Evolutionary conservation across 441 rosid species (phyloP), one percentile per base, ranked within the genome.

Genomic region (Daphne laureola): DNA sequence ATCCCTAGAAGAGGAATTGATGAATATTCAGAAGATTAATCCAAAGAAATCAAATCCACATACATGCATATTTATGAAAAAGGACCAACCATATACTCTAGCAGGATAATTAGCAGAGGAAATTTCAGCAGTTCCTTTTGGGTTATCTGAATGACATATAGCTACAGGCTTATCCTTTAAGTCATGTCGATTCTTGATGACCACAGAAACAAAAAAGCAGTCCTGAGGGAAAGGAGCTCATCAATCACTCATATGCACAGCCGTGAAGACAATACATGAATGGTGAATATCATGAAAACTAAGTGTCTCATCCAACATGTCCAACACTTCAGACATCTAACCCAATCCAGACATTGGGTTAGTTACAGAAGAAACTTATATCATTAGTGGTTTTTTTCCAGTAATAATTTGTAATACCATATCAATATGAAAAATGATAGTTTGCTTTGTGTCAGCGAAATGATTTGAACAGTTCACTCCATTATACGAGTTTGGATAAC

Each of bases 81-180:
- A 7, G 52, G 66, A 77, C 88, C 51, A 66, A 90, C 96, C 98
- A 74, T 79, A 88, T 61, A 67, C 80, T 62, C 96, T 82, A 63
- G 96, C 95, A 62, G 94, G 90, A 67, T 92, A 92, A 63, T 92
- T 92, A 45, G 98, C 96, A 13, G 98, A 92, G 55, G 96, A 92
- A 54, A 92, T 88, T 79, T 92, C 96, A 48, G 98, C 96, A 49
- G 98, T 88, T 75, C 98, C 98, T 72, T 84, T 86, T 14, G 87
- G 82, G 68, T 80, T 92, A 70, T 82, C 90, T 11, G 98, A 92
- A 77, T 88, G 98, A 54, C 95, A 84, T 51, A 88, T 80, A 49
- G 95, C 98, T 57, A 92, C 94, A 46, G 95, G 95, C 74, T 75
- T 82, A 64, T 86, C 85, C 12, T 74, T 83, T 66, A 92, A 66